Percentiles rank a stretch among this genome's conserved stretches.
Conservation (phyloP, 257 asterid species). For the Solanum rostratum region DNA sequence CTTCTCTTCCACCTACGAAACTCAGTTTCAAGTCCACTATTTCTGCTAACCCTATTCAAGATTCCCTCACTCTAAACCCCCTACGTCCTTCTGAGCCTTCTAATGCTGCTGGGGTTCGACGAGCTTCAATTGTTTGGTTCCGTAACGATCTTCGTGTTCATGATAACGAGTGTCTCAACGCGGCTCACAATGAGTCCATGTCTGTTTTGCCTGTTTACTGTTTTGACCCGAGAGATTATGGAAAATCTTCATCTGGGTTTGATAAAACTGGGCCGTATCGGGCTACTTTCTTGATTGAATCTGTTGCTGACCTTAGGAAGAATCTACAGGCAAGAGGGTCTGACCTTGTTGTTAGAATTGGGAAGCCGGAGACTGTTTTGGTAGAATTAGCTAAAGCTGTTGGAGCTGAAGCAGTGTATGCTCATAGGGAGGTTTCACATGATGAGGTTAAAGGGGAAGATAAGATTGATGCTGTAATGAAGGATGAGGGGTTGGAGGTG, state of each 20-base stretch:
- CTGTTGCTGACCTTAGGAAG: slow-evolving; percentile 59
- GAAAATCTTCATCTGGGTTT: slow-evolving; percentile 77
- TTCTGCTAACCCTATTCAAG: slow-evolving; percentile 59
- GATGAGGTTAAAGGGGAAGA: slow-evolving; percentile 88
- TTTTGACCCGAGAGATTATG: slow-evolving; percentile 93
- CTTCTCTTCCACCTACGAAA: slow-evolving; percentile 32
- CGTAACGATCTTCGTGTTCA: slow-evolving; percentile 95
- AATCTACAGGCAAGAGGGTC: slow-evolving; percentile 75
- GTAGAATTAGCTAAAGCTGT: slow-evolving; percentile 71
- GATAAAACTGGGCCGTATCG: slow-evolving; percentile 83
- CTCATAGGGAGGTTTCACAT: slow-evolving; percentile 70
- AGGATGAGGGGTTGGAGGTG: slow-evolving; percentile 84
- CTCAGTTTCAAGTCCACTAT: slow-evolving; percentile 35
- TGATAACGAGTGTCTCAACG: slow-evolving; percentile 78
- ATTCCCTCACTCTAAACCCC: slow-evolving; percentile 41
- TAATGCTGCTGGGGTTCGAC: slow-evolving; percentile 50
- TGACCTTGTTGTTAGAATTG: slow-evolving; percentile 80
- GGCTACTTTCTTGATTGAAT: slow-evolving; percentile 67
- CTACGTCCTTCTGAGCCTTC: slow-evolving; percentile 76
- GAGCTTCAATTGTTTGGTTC: slow-evolving; percentile 84
- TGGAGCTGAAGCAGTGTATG: slow-evolving; percentile 89
- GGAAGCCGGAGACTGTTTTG: slow-evolving; percentile 75
- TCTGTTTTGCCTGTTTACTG: slow-evolving; percentile 88
- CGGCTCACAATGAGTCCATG: slow-evolving; percentile 68
- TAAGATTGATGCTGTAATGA: slow-evolving; percentile 68